Conservation (phyloP, 192 early-diverging fungal genomes). For the Diversispora epigaea region DNA sequence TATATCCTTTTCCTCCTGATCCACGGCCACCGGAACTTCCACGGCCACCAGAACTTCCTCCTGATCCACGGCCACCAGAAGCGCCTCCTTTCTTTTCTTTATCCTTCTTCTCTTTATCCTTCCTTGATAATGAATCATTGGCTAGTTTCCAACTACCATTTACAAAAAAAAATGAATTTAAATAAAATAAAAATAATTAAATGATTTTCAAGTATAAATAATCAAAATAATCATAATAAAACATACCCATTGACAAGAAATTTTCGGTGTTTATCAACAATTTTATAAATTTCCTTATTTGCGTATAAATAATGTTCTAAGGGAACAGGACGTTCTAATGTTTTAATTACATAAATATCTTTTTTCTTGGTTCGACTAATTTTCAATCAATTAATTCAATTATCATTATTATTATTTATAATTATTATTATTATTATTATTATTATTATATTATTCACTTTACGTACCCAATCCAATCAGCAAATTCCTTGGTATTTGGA, state of each 20-base stretch:
- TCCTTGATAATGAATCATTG: conserved; percentile 66
- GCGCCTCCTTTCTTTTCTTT: conserved; percentile 41
- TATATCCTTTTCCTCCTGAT: too few relatives aligned
- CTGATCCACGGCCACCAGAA: conserved; percentile 47
- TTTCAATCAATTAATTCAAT: background rate
- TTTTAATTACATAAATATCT: conserved; percentile 97
- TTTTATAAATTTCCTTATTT: conserved; percentile 80
- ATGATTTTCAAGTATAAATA: background rate
- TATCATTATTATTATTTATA: background rate
- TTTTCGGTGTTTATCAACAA: conserved; percentile 78
- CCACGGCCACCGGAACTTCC: conserved; percentile 49
- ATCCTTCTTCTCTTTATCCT: conserved; percentile 55
- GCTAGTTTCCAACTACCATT: conserved; percentile 68
- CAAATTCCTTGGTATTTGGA: conserved; percentile 97
- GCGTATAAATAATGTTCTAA: conserved; percentile 93
- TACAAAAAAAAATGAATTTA: background rate
- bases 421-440: background rate
- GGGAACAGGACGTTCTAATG: conserved; percentile 88
- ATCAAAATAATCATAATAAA: background rate
- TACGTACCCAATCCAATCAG: conserved; percentile 94
- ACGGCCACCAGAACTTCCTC: conserved; percentile 37
- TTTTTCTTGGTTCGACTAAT: conserved; percentile 91
- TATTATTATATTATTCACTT: background rate
- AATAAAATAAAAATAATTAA: background rate
- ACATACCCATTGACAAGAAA: conserved; percentile 61